Percentiles rank a stretch among this genome's conserved stretches.
phyloP scores from a whole-genome alignment of 495 filamentous ascomycete species.

The Apiosordaria backusii region DNA sequence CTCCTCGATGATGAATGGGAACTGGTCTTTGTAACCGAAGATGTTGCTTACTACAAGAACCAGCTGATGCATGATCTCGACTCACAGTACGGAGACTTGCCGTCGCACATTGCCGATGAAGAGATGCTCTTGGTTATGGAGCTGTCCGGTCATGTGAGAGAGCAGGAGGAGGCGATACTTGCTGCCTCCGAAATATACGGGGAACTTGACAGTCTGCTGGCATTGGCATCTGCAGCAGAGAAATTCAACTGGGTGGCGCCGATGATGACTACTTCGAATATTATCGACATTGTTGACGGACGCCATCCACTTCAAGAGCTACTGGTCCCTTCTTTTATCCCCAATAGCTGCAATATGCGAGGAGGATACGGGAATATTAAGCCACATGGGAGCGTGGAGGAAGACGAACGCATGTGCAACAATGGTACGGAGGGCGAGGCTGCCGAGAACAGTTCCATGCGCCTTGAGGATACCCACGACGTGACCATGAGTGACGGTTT shows the following conservation, averaged over 20 bases:
- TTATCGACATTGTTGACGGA: conserved; percentile 75
- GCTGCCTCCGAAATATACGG: conserved; percentile 72
- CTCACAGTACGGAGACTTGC: conserved; percentile 76
- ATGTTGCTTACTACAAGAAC: conserved; percentile 82
- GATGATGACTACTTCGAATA: conserved; percentile 64
- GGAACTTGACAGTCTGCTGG: conserved; percentile 84
- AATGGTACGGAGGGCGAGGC: too few relatives aligned
- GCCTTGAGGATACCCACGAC: neutral
- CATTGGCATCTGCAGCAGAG: conserved; percentile 73
- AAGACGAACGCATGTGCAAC: neutral
- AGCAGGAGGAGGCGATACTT: conserved; percentile 64
- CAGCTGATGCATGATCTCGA: conserved; percentile 81
- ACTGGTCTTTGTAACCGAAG: conserved; percentile 69
- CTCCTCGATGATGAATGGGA: conserved; percentile 63
- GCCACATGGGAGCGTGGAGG: neutral
- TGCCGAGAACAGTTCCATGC: neutral
- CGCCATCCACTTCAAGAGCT: conserved; percentile 88
- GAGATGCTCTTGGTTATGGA: conserved; percentile 88
- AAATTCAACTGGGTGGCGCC: conserved; percentile 71
- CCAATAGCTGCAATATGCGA: conserved; percentile 69
- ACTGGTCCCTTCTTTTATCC: conserved; percentile 78
- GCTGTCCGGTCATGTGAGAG: conserved; percentile 67
- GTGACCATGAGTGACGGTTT: neutral
- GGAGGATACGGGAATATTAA: conserved; percentile 49
- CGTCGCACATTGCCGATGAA: conserved; percentile 75